phyloP scores from a whole-genome alignment of 1,284 basidiomycete genomes.

The Lentinula novae-zelandiae region DNA sequence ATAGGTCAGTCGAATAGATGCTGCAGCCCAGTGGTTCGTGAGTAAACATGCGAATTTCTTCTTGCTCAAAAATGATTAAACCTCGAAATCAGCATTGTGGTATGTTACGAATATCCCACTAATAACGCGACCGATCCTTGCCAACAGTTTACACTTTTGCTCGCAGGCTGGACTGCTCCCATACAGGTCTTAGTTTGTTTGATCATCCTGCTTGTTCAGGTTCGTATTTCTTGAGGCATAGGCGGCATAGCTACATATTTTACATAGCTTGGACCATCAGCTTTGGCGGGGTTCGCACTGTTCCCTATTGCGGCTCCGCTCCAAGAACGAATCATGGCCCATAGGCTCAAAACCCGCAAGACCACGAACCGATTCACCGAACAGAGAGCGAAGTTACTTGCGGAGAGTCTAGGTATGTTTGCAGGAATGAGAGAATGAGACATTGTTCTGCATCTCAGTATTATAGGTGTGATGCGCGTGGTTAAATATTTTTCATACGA shows the following conservation, averaged over 20 bases:
- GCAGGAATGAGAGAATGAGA: background rate
- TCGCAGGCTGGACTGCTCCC: slow-evolving; percentile 62
- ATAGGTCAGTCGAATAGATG: slow-evolving; percentile 55
- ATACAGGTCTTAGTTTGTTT: slow-evolving; percentile 63
- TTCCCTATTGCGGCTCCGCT: slow-evolving; percentile 69
- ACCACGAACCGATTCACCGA: slow-evolving; percentile 71
- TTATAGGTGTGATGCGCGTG: slow-evolving; percentile 60
- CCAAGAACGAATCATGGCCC: slow-evolving; percentile 69
- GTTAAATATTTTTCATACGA: slow-evolving; percentile 79
- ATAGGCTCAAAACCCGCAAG: slow-evolving; percentile 59
- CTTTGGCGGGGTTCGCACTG: slow-evolving; percentile 74
- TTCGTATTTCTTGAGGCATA: slow-evolving; percentile 22
- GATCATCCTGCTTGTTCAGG: slow-evolving; percentile 58
- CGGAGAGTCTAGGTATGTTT: slow-evolving; percentile 55
- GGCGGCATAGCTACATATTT: background rate
- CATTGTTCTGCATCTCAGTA: background rate
- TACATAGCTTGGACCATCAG: slow-evolving; percentile 65
- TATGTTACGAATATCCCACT: slow-evolving; percentile 18
- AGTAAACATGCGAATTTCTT: slow-evolving; percentile 25
- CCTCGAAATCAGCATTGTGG: slow-evolving; percentile 37
- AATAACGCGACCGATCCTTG: too few relatives aligned
- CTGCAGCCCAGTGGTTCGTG: slow-evolving; percentile 67
- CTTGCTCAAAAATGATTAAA: background rate
- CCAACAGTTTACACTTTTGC: background rate
- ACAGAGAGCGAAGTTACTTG: slow-evolving; percentile 59